Base-by-base conservation (phyloP, 805 yeast genomes). In the Ogataea pini region DNA sequence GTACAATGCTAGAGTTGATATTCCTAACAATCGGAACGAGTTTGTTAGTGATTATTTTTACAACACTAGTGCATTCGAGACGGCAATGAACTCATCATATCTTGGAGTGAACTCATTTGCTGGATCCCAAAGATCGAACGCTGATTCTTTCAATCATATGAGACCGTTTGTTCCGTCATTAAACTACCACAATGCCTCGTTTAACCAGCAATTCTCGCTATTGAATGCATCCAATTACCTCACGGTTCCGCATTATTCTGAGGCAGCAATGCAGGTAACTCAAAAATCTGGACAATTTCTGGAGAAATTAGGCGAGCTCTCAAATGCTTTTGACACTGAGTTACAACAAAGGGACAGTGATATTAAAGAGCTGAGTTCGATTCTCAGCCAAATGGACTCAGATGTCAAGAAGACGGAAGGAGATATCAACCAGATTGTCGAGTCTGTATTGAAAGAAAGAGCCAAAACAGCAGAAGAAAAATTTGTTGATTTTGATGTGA, bases 1-100 rank as follows among this genome's bases (percentile, higher is more conserved):
- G 28, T 77, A 71, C 63, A 83, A 73, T 56, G 85, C 79, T 7
- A 68, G 76, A 59, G 79, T 73, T 57, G 85, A 75, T 66, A 77
- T 64, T 56, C 73, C 55, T 61, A 80, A 68, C 70, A 78, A 50
- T 64, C 75, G 49, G 65, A 76, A 62, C 61, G 73, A 59, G 58
- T 71, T 55, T 69, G 73, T 63, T 29, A 74, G 67, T 51, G 73
- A 63, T 65, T 72, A 49, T 65, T 70, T 55, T 65, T 63, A 60
- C 50, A 60, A 56, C 36, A 59, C 58, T 28, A 53, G 53, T 29
- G 52, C 50, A 13, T 47, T 56, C 18, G 60, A 50, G 38, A 49
- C 57, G 14, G 42, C 50, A 9, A 40, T 44, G 20, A 49, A 44
- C 14, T 49, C 44, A 9, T 33, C 50, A 4, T 46, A 44, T 19